Conservation (phyloP, 2,329 filamentous ascomycete genomes). For the Botryosphaeria dothidea region DNA sequence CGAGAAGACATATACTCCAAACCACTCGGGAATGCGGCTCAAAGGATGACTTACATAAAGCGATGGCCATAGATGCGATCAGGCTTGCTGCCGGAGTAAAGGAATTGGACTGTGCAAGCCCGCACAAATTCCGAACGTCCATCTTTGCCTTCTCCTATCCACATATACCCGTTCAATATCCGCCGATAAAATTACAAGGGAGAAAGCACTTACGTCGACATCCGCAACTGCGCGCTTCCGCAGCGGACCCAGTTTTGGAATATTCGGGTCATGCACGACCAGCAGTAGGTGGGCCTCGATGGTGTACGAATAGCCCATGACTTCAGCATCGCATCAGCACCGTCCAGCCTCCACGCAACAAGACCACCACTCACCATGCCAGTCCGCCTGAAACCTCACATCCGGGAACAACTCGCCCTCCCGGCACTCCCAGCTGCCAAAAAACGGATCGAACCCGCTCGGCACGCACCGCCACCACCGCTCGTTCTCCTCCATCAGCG, state of each 20-base stretch:
- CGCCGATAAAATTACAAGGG: not conserved
- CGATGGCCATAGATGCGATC: conserved; percentile 39
- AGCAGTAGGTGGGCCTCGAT: conserved; percentile 37
- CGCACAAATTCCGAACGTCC: conserved; percentile 34
- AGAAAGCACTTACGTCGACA: conserved; percentile 28
- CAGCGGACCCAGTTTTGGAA: conserved; percentile 37
- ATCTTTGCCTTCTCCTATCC: not conserved
- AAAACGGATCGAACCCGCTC: conserved; percentile 36
- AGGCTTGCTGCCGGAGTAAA: conserved; percentile 38
- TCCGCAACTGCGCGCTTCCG: conserved; percentile 33
- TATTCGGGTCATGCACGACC: conserved; percentile 37
- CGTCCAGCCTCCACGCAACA: not conserved
- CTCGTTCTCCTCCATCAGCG: conserved; percentile 37
- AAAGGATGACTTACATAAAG: conserved; percentile 27
- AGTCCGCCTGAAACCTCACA: conserved; percentile 36
- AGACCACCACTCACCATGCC: conserved; percentile 27
- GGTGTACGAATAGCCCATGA: conserved; percentile 30
- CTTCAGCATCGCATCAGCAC: not conserved
- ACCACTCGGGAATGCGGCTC: too few species aligned
- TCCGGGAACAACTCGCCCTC: conserved; percentile 29
- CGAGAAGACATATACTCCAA: not conserved
- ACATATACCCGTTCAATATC: not conserved
- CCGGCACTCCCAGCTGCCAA: not conserved
- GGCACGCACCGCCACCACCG: conserved; percentile 34
- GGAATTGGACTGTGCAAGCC: conserved; percentile 35